phyloP scores from a whole-genome alignment of 352 stramenopile genomes.

The Phytopythium montanum region DNA sequence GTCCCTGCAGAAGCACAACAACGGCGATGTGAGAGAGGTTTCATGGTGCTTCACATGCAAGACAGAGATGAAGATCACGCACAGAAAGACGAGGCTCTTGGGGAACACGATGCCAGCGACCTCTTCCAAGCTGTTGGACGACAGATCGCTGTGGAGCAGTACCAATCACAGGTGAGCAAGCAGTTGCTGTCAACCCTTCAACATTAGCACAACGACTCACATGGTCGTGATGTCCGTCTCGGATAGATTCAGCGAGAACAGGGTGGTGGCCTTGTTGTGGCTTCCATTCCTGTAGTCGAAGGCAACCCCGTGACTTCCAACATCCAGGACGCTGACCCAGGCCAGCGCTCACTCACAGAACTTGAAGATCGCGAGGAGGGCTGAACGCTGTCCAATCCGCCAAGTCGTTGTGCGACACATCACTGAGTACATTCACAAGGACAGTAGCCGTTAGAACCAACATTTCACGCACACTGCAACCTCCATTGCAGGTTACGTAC shows the following conservation, averaged over 20 bases:
- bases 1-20: constrained; percentile 16
- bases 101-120: constrained; percentile 28
- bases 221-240: constrained; percentile 21
- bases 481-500: constrained; percentile 7
- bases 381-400: constrained; percentile 26
- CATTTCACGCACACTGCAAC: not conserved
- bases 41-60: not conserved
- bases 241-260: constrained; percentile 23
- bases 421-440: constrained; percentile 6
- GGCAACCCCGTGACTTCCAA: no score
- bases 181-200: not conserved
- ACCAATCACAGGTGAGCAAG: constrained; percentile 12
- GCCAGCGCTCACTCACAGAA: constrained; percentile 12
- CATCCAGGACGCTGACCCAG: no score
- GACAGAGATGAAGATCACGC: not conserved
- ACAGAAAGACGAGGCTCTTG: constrained; percentile 21
- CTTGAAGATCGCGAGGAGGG: constrained; percentile 22
- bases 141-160: constrained; percentile 21
- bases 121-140: constrained; percentile 23
- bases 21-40: not conserved
- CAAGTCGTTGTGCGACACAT: constrained; percentile 26
- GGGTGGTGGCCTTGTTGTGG: constrained; percentile 19
- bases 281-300: constrained; percentile 22
- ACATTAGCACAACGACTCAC: constrained; percentile 7
- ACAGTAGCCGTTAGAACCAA: not conserved